Conservation (phyloP, 2,329 filamentous ascomycete species). For the Pezicula rhizophila region DNA sequence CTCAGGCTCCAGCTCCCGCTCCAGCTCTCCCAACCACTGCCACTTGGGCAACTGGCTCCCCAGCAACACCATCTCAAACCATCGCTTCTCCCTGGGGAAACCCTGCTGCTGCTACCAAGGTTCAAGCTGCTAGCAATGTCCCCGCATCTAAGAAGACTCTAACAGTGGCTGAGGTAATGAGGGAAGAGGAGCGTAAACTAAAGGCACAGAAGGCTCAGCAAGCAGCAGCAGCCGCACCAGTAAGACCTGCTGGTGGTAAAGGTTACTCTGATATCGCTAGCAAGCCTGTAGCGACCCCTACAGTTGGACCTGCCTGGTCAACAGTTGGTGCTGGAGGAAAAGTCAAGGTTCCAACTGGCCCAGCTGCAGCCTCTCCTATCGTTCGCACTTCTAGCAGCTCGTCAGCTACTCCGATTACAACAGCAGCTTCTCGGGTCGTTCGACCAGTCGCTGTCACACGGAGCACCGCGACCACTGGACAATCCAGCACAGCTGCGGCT, state of each 20-base stretch:
- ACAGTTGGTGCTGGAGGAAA: slow-evolving; percentile 94
- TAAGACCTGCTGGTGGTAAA: slow-evolving; percentile 56
- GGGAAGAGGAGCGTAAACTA: slow-evolving; percentile 76
- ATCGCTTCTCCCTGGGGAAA: slow-evolving; percentile 42
- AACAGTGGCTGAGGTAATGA: slow-evolving; percentile 74
- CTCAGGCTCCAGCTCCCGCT: slow-evolving; percentile 55
- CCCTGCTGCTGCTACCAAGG: slow-evolving; percentile 34
- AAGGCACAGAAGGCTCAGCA: slow-evolving; percentile 60
- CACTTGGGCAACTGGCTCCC: slow-evolving; percentile 58
- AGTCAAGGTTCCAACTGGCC: slow-evolving; percentile 66
- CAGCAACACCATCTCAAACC: slow-evolving; percentile 18
- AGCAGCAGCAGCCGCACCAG: slow-evolving; percentile 33
- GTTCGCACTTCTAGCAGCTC: slow-evolving; percentile 31
- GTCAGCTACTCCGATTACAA: slow-evolving; percentile 11
- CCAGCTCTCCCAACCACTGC: slow-evolving; percentile 81
- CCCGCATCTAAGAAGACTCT: slow-evolving; percentile 73
- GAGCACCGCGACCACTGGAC: slow-evolving; percentile 39
- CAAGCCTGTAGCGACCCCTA: slow-evolving; percentile 50
- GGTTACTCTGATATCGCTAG: slow-evolving; percentile 91
- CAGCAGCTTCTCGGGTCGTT: slow-evolving; percentile 28
- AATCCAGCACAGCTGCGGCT: slow-evolving; percentile 39
- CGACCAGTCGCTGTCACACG: slow-evolving; percentile 48
- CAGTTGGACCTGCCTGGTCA: slow-evolving; percentile 68
- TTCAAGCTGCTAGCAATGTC: slow-evolving; percentile 25
- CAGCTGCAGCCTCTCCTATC: slow-evolving; percentile 42